These are phyloP conservation scores for Colletotrichum orchidophilum DNA, from an alignment of 2,329 filamentous ascomycete genomes.

Conservation along the genomic window DNA sequence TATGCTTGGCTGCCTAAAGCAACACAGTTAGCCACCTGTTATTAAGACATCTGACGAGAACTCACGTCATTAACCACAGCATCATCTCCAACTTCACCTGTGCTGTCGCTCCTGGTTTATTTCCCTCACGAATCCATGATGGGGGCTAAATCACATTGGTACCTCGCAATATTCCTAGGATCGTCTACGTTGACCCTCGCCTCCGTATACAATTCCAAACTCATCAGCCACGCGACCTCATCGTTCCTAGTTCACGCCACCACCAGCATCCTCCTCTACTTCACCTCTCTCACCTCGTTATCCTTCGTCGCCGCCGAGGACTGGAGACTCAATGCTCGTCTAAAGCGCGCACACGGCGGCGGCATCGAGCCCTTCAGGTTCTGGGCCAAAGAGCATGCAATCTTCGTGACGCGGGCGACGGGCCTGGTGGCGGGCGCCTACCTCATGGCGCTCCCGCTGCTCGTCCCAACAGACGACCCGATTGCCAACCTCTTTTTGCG, in stretches of 20 bases:
- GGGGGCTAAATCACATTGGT: neutral
- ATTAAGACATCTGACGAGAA: neutral
- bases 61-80: neutral
- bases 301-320: neutral
- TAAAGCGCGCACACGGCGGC: rapidly evolving
- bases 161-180: neutral
- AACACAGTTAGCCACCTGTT: neutral
- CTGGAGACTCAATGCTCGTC: neutral
- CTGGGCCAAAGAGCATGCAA: neutral
- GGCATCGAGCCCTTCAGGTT: neutral
- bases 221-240: neutral
- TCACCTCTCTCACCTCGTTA: neutral
- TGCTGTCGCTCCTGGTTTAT: neutral
- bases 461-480: neutral
- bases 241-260: neutral
- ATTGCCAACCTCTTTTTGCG: neutral
- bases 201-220: neutral
- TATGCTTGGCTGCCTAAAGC: neutral
- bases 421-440: neutral
- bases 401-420: neutral
- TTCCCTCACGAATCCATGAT: neutral
- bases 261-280: neutral
- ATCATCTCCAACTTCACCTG: neutral
- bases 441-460: neutral
- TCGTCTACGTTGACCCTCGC: neutral